These are phyloP conservation scores for Canariomyces notabilis DNA, from an alignment of 2,329 filamentous ascomycete genomes.

Conservation along the genomic window DNA sequence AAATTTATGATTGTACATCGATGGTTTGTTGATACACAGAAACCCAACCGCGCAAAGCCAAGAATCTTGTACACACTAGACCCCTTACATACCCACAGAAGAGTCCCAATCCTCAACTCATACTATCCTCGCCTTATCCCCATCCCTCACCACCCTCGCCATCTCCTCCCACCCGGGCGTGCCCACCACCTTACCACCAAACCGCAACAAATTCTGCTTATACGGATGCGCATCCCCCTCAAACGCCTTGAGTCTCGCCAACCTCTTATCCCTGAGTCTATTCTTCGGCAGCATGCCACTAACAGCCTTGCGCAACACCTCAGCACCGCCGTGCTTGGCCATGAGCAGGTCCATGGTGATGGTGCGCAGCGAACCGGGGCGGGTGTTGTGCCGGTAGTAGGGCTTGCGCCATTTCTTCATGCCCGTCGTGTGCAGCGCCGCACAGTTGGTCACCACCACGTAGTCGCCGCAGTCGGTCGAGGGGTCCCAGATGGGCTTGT, in stretches of 20 bases:
- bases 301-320: slow-evolving; percentile 87
- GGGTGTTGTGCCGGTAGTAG: slow-evolving; percentile 92
- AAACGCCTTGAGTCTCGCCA: slow-evolving; percentile 90
- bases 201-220: slow-evolving; percentile 75
- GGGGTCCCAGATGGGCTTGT: slow-evolving; percentile 97
- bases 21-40: slow-evolving; percentile 10
- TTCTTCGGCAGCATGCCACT: slow-evolving; percentile 99
- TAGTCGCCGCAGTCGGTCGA: slow-evolving; percentile 99
- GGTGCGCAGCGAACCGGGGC: slow-evolving; percentile 77
- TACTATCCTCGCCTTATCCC: slow-evolving; percentile 44
- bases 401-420: slow-evolving; percentile 91
- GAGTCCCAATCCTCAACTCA: slow-evolving; percentile 29
- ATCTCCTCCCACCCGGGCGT: slow-evolving; percentile 49
- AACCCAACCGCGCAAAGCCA: slow-evolving; percentile 2
- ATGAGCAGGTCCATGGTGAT: slow-evolving; percentile 96
- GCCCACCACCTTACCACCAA: slow-evolving; percentile 56
- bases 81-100: background rate
- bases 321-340: slow-evolving; percentile 86
- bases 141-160: slow-evolving; percentile 45
- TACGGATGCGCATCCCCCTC: slow-evolving; percentile 92
- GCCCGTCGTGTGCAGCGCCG: slow-evolving; percentile 80
- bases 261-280: slow-evolving; percentile 75
- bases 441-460: slow-evolving; percentile 88
- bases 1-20: background rate
- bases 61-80: background rate